Base-by-base conservation (phyloP, 768 basidiomycete genomes). In the Tephrocybe sp. region DNA sequence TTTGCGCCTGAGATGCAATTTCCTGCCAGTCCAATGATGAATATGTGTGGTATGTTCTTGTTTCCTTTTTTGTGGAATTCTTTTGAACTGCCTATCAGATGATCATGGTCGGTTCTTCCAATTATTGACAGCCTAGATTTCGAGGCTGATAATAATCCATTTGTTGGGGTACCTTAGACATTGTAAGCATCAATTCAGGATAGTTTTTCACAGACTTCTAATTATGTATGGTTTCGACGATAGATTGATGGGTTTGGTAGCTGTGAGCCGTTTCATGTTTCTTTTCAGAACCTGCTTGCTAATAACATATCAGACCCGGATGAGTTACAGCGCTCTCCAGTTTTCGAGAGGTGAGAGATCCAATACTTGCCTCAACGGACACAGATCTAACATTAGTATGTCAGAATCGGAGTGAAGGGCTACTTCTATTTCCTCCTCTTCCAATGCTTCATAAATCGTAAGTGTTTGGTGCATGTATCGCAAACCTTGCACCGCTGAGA, bases 351-450 rank as follows among this genome's bases (percentile, higher is more conserved):
- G 89, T 90, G 61, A 61, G 77, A 35, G 2, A 16, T 23, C 12
- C 4, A n/a, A 8, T 36, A 9, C 38, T 11, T 2, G 32, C 0
- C 5, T 10, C 19, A 22, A 20, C 26, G 16, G 8, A 7, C 32
- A 4, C n/a, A 30, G 4, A 32, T 34, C 17, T 7, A 11, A 30
- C 30, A 17, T 11, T 26, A 39, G 33, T 16, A 6, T 56, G 45
- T 39, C 52, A 91, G 87, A 7, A 89, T 98, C 48, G 96, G 95
- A 5, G 68, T 82, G 0, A 74, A 89, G 57, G 92, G 86, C 17
- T 97, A 94, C 69, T 95, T 95, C 66, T 95, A 85, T 74, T 99
- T 85, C 71, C 74, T 96, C 17, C 75, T 99, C 1, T 98, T 99
- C 75, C 96, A 99, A 59, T 91, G 89, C 58, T 95, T 95, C 66